Percentiles rank a stretch among this genome's conserved stretches.
These are phyloP conservation scores for Pseudogymnoascus sp. DNA, from an alignment of 2,329 filamentous ascomycete genomes.

Conservation along the genomic window DNA sequence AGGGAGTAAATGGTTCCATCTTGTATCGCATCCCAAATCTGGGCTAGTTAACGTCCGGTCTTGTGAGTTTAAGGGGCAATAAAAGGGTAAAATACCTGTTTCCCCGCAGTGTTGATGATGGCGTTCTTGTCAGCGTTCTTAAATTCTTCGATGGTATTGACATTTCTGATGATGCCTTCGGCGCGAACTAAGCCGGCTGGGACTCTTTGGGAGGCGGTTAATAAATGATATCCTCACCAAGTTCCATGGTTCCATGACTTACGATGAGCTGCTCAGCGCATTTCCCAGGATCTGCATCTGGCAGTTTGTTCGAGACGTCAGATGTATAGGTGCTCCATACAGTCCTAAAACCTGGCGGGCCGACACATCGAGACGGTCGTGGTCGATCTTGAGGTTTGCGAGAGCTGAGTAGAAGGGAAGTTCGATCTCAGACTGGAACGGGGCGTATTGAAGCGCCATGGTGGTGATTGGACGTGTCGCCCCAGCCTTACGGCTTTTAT, in stretches of 20 bases:
- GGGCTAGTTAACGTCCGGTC: constrained; percentile 13
- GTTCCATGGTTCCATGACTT: constrained; percentile 32
- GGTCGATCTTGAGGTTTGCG: constrained; percentile 89
- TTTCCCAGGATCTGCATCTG: constrained; percentile 86
- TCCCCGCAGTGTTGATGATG: constrained; percentile 69
- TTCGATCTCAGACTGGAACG: constrained; percentile 90
- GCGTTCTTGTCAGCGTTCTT: constrained; percentile 70
- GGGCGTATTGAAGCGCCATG: constrained; percentile 62
- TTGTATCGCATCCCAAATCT: constrained; percentile 97
- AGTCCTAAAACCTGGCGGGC: constrained; percentile 77
- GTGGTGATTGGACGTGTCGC: constrained; percentile 4
- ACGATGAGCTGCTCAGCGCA: constrained; percentile 77
- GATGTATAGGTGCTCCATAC: constrained; percentile 62
- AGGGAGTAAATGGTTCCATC: constrained; percentile 95
- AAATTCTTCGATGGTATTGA: constrained; percentile 93
- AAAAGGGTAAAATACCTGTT: constrained; percentile 50
- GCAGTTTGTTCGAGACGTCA: constrained; percentile 49
- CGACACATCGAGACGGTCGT: constrained; percentile 94
- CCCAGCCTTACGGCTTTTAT: not conserved
- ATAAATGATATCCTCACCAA: constrained; percentile 3
- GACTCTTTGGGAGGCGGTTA: constrained; percentile 40
- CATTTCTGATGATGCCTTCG: constrained; percentile 90
- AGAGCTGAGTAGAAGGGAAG: constrained; percentile 89
- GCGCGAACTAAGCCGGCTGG: constrained; percentile 68
- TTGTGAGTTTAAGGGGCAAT: constrained; percentile 15